Base-by-base conservation (phyloP, 1,139 yeast species). In the Pichia sp. region DNA sequence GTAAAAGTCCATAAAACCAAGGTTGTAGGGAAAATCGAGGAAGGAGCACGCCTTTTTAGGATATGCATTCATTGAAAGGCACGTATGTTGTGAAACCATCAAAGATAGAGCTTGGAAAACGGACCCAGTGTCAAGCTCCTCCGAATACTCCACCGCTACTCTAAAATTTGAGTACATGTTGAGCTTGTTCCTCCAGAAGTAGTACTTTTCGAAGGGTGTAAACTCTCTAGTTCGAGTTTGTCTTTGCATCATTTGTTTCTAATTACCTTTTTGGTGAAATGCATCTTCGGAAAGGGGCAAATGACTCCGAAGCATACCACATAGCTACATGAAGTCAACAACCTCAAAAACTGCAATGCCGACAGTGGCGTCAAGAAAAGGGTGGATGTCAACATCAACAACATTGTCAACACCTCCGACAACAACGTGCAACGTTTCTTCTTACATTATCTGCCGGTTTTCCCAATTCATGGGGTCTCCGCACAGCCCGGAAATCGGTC, bases 11-110 rank as follows among this genome's bases (percentile, higher is more conserved):
- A 55, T 57, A 29, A 57, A 41, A 33, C 49, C 54, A 4, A 57
- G 41, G 10, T 30, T 14, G 10, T 51, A 57, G n/a, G 52, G 51
- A 27, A 46, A 51, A 8, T 45, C 20, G n/a, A 38, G n/a, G 24
- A 42, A 20, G 10, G 14, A 20, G 10, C 45, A 16, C 14, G 20
- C 20, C 7, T 44, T 14, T 8, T 52, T 51, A 3, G 36, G 14
- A 43, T 56, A 53, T 14, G 54, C 57, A 45, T 57, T 55, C 58
- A 55, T 55, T 4, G 60, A 51, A 24, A 57, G 48, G 40, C 53
- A 46, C 6, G 57, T 24, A 20, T 55, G 53, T 47, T 53, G 46
- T 14, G 48, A 36, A 20, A 51, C 45, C 53, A 57, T 55, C 8
- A 9, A 12, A 2, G 49, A 36, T 4, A 55, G 20, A 10, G 55